Conservation (phyloP, 2,329 filamentous ascomycete species). For the Orbilia oligospora region DNA sequence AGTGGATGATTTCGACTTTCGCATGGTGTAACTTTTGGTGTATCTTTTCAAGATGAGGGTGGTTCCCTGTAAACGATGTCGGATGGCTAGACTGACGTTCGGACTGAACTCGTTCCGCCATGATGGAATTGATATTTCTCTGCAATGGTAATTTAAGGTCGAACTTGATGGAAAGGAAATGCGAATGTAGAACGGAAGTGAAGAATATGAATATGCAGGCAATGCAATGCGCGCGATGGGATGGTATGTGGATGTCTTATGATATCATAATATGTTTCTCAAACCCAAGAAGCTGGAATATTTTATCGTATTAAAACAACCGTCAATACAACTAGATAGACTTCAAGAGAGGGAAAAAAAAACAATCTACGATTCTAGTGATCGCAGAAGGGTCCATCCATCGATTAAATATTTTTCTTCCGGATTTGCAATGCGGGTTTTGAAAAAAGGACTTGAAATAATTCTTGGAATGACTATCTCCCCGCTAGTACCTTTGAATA, state of each 20-base stretch:
- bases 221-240: neutral
- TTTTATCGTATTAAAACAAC: neutral
- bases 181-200: neutral
- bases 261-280: constrained; percentile 16
- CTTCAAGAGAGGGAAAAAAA: neutral
- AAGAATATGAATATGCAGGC: too few relatives aligned
- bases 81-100: constrained; percentile 26
- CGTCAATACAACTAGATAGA: neutral
- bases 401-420: constrained; percentile 33
- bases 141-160: neutral
- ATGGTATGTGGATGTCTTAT: neutral
- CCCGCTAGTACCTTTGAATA: constrained; percentile 4
- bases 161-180: neutral
- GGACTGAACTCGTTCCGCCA: constrained; percentile 39
- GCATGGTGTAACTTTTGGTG: constrained; percentile 67
- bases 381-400: neutral
- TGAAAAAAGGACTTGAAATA: neutral
- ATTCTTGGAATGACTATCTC: constrained; percentile 29
- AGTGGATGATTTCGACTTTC: constrained; percentile 72
- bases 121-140: constrained; percentile 8
- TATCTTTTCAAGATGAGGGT: constrained; percentile 53
- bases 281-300: neutral
- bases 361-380: neutral
- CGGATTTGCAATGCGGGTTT: neutral
- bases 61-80: constrained; percentile 29